Evolutionary conservation across 306 rosid genomes (phyloP).

Genomic region (Gleditsia sinensis): DNA sequence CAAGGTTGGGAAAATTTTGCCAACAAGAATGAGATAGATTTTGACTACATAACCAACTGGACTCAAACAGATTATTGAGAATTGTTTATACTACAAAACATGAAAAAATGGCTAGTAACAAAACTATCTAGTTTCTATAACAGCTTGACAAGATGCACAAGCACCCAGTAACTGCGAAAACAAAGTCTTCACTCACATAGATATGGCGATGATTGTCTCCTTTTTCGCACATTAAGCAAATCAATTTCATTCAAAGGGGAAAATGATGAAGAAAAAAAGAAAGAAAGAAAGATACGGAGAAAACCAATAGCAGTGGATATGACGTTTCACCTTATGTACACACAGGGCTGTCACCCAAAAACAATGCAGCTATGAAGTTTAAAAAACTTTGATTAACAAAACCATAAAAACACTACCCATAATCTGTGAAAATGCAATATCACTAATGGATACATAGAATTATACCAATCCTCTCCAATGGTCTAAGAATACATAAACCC

Average conservation of each 20-base stretch:
- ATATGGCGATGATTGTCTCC: not conserved
- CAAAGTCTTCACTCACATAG: not conserved
- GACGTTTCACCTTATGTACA: not conserved
- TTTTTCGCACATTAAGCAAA: not conserved
- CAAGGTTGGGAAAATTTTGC: slow-evolving; percentile 18
- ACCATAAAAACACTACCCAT: no score
- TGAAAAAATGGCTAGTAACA: not conserved
- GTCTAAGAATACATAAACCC: not conserved
- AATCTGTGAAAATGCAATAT: no score
- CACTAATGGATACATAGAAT: not conserved
- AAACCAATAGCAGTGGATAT: not conserved
- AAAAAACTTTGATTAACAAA: not conserved
- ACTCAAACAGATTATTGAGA: slow-evolving; percentile 2
- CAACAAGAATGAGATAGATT: slow-evolving; percentile 17
- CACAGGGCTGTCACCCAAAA: not conserved
- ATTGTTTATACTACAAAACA: not conserved
- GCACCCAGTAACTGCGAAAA: slow-evolving; percentile 9
- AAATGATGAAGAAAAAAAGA: not conserved
- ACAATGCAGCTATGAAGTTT: not conserved
- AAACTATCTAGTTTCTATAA: not conserved
- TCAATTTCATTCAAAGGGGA: not conserved
- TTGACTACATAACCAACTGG: not conserved
- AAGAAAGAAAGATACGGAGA: not conserved
- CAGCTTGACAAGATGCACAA: not conserved
- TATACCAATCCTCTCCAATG: no score